Base-by-base conservation (phyloP, 768 basidiomycete species). In the Tephrocybe sp. region DNA sequence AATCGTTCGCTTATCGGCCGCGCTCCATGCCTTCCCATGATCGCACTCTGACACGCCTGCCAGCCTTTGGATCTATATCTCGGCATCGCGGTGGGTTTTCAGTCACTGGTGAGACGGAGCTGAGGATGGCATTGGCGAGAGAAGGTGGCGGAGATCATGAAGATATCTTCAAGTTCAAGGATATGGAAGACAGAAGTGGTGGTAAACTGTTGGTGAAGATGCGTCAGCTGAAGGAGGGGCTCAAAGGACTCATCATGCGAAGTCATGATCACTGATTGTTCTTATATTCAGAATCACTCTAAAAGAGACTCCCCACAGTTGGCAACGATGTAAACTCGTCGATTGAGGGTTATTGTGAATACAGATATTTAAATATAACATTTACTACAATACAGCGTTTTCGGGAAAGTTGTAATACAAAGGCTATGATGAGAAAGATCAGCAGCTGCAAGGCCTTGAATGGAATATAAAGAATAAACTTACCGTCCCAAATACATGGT, bases 401-500 rank as follows among this genome's bases (percentile, higher is more conserved):
- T 75, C 68, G 2, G 79, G 79, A 23, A 81, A 68, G 45, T 69
- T 70, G 59, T 81, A 81, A 61, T 80, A 81, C 62, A 81, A 55
- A n/a, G 80, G 80, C 75, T 79, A 50, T 32, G 60, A n/a, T 30
- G 5, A 50, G 26, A 30, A 7, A 37, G 40, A 20, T 21, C n/a
- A n/a, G n/a, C n/a, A n/a, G n/a, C n/a, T n/a, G n/a, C n/a, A n/a
- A n/a, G n/a, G n/a, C n/a, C n/a, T n/a, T n/a, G n/a, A n/a, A n/a
- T n/a, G n/a, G n/a, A n/a, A n/a, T n/a, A n/a, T n/a, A 17, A 45
- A 42, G 46, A 42, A 7, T 18, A 8, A 39, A 67, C 84, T 57
- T 57, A 88, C 86, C 41, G 85, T 86, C 30, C 78, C 67, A 62
- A 89, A 90, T 12, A 90, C 88, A 69, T 90, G 87, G 59, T 91